Base-by-base conservation (phyloP, 2,329 filamentous ascomycete species). In the Myriosclerotinia scirpicola region DNA sequence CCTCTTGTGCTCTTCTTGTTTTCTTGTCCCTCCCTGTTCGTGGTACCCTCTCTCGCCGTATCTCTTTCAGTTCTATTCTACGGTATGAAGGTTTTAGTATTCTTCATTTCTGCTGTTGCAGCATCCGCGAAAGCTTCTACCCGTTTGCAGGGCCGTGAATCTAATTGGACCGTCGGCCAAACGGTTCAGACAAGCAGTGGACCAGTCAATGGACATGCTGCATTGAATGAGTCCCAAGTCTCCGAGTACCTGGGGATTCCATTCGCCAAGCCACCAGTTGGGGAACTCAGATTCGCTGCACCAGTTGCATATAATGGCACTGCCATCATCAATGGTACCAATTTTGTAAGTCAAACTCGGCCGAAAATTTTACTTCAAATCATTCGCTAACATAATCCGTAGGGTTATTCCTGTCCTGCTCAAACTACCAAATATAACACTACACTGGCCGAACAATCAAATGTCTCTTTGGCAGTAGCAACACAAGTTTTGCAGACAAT, bases 171-270 rank as follows among this genome's bases (percentile, higher is more conserved):
- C 1, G 48, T 75, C 2, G 74, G 74, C 7, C 73, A 75, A 59
- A 69, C 67, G 8, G 73, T 76, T 6, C 48, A 71, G n/a, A 76
- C 74, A 3, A 69, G 54, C 42, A 74, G 73, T 54, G 75, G 75
- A 5, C 68, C 70, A 20, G 72, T 76, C 5, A 67, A 60, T 61
- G 74, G 75, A 40, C 72, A 73, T 58, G 68, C 73, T 54, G 72
- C 69, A 12, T 67, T 58, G 4, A 69, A 67, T 38, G 54, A 67
- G 2, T 65, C 72, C 3, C 67, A 69, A 2, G 74, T 76, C 8
- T 75, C 74, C 1, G 73, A 73, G 44, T 81, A 81, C 63, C 71
- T 80, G 12, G 78, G 78, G 11, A 78, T 81, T 61, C 79, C 77
- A 8, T 80, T 79, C 69, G 79, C 76, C 1, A 71, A 77, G 40